Base-by-base conservation (phyloP, 176 grass and related monocot species). In the Musa acuminata region DNA sequence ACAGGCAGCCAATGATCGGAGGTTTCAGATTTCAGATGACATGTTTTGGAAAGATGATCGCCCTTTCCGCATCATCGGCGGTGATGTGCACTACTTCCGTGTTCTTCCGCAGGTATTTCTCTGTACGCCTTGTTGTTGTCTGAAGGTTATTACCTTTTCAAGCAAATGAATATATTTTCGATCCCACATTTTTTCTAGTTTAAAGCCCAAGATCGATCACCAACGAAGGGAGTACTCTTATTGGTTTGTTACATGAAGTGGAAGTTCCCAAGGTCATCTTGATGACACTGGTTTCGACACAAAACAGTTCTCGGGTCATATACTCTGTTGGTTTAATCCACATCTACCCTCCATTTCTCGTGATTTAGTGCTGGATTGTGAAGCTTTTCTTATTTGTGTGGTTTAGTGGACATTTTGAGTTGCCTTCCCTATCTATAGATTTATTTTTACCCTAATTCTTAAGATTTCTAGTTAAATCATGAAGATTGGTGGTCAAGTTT, bases 61-160 rank as follows among this genome's bases (percentile, higher is more conserved):
- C 13, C 84, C 82, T 21, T 93, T 98, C 76, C 90, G 84, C 84
- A 93, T 98, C 71, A 87, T 98, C 63, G 94, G 94, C 6, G 90
- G 90, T 11, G 94, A 98, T 63, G 79, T 98, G 0, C 94, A 93
- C 78, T 98, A 98, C 72, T 98, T 98, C 77, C 94, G 94, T 21
- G 84, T 91, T 73, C 80, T 98, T 50, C 94, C 94, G n/a, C 79
- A 93, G 90, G 94, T 98, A 75, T 71, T 50, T 67, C 64, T 20
- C 64, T 13, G 8, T 55, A 26, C 26, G n/a, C 67, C 49, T 26
- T 43, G 10, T 72, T 9, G 2, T 27, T 12, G 25, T 13, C 54
- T 4, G 27, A 20, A 14, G 52, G 52, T 2, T 23, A 27, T 53
- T 68, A 17, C 51, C 7, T 75, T 74, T 14, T 52, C 19, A 24